Evolutionary conservation across 2,329 filamentous ascomycete genomes (phyloP).

Genomic region (Aspergillus pseudonomiae): DNA sequence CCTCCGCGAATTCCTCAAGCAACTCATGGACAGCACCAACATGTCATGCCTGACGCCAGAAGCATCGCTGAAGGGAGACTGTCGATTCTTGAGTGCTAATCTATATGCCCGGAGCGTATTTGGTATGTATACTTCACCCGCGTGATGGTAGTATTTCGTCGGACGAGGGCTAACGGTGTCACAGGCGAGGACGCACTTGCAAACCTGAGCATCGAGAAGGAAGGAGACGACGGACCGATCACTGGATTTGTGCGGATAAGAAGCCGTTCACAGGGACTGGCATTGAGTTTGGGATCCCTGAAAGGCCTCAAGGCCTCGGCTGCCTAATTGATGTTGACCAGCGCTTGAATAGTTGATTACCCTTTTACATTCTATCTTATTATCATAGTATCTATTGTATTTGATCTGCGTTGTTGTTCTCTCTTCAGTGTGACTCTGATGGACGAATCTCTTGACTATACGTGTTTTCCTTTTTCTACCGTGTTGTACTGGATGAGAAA

Average conservation of each 20-base stretch:
- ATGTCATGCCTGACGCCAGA: conserved; percentile 98
- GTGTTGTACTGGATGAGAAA: conserved; percentile 33
- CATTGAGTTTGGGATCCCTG: conserved; percentile 87
- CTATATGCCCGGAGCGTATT: conserved; percentile 96
- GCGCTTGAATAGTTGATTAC: conserved; percentile 33
- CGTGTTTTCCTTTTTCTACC: conserved; percentile 21
- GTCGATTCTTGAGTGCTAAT: conserved; percentile 96
- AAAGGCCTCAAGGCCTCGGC: conserved; percentile 83
- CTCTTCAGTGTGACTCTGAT: conserved; percentile 25
- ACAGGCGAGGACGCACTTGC: conserved; percentile 96
- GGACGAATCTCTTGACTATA: conserved; percentile 35
- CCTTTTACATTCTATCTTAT: conserved; percentile 27
- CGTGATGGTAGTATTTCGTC: not conserved
- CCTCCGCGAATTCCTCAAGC: conserved; percentile 86
- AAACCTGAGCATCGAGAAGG: conserved; percentile 96
- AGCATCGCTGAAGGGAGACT: conserved; percentile 94
- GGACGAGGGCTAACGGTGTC: conserved; percentile 25
- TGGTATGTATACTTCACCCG: conserved; percentile 65
- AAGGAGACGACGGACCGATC: conserved; percentile 91
- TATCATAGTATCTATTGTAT: conserved; percentile 24
- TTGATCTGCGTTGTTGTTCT: conserved; percentile 23
- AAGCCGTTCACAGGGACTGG: conserved; percentile 92
- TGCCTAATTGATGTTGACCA: conserved; percentile 36
- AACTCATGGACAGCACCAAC: conserved; percentile 96
- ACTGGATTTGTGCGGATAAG: conserved; percentile 98